Conservation (phyloP, 2,329 filamentous ascomycete species). For the Fusarium camptoceras region DNA sequence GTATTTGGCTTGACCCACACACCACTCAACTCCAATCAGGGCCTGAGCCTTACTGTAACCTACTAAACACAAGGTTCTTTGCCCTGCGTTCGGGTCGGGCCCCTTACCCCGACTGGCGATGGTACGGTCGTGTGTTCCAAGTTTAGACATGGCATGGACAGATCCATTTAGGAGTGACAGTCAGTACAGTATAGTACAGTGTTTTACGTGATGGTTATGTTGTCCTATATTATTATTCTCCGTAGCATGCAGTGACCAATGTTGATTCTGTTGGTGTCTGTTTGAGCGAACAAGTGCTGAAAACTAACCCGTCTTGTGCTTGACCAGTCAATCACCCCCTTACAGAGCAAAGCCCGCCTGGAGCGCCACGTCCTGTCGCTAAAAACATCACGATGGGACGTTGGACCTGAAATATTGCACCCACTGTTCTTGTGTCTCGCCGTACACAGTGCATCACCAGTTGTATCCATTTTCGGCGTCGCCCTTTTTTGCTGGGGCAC, state of each 20-base stretch:
- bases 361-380: conserved; percentile 36
- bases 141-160: conserved; percentile 35
- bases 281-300: background rate
- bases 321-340: conserved; percentile 30
- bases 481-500: conserved; percentile 40
- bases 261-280: background rate
- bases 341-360: conserved; percentile 27
- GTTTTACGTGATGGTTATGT: background rate
- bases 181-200: conserved; percentile 25
- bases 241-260: background rate
- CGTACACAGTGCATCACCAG: conserved; percentile 42
- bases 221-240: background rate
- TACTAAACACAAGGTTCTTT: conserved; percentile 39
- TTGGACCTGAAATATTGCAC: conserved; percentile 41
- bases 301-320: background rate
- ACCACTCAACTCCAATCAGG: conserved; percentile 32
- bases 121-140: conserved; percentile 40
- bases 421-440: background rate
- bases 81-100: conserved; percentile 29
- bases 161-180: conserved; percentile 33
- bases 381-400: conserved; percentile 41
- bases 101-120: conserved; percentile 41
- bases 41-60: conserved; percentile 33
- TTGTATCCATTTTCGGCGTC: conserved; percentile 38
- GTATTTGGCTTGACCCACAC: conserved; percentile 38